phyloP scores from a whole-genome alignment of 116 monocot species.

The Zostera marina region DNA sequence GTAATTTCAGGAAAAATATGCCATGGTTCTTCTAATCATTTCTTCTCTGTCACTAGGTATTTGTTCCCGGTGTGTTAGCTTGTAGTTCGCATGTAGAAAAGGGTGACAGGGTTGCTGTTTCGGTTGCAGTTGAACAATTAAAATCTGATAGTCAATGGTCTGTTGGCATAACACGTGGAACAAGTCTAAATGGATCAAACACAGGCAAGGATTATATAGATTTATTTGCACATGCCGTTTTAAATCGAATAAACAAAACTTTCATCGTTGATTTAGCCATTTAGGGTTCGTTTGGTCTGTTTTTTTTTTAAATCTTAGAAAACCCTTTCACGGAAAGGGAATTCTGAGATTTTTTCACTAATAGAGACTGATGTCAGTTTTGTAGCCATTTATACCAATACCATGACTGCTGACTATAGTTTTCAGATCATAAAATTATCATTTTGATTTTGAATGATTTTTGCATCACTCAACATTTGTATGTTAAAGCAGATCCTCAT shows the following conservation, averaged over 20 bases:
- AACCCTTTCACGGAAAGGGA: no score
- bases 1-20: background rate
- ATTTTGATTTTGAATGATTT: background rate
- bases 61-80: constrained; percentile 93
- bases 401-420: background rate
- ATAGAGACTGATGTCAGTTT: no score
- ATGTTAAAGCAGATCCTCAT: constrained; percentile 48
- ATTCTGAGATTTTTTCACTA: no score
- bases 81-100: constrained; percentile 97
- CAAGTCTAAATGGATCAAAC: constrained; percentile 48
- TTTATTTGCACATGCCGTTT: background rate
- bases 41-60: constrained; percentile 31
- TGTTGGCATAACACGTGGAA: constrained; percentile 83
- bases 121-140: constrained; percentile 77
- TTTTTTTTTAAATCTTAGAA: no score
- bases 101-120: constrained; percentile 79
- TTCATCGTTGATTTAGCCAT: background rate
- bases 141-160: constrained; percentile 44
- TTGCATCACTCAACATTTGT: background rate
- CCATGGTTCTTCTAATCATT: background rate
- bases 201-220: constrained; percentile 29
- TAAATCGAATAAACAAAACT: background rate
- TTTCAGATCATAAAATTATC: background rate
- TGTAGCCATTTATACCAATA: no score
- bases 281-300: no score